A percentile compares a stretch with the other conserved stretches of the same genome.
Conservation (phyloP, 257 asterid genomes). For the Coffea canephora region DNA sequence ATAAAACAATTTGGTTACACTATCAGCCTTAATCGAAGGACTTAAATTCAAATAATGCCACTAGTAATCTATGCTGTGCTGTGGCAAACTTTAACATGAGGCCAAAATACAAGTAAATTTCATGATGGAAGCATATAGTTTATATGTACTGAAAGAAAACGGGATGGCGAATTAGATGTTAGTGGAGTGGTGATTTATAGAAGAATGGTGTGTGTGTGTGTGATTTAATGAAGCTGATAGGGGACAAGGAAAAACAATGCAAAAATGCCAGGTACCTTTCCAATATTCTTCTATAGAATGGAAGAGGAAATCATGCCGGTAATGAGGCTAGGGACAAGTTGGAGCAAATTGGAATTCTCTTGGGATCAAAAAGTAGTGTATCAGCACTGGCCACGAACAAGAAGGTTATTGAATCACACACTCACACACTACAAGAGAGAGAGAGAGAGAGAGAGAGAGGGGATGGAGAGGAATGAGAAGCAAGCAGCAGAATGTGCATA, state of each 20-base stretch:
- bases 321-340: conserved; percentile 3
- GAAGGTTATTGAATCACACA: conserved; percentile 15
- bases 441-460: conserved; percentile 1
- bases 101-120: background rate
- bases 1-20: background rate
- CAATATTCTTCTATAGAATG: conserved; percentile 3
- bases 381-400: background rate
- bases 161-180: background rate
- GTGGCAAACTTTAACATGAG: background rate
- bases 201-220: too few relatives aligned
- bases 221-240: background rate
- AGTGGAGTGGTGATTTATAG: background rate
- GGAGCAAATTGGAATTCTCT: conserved; percentile 1
- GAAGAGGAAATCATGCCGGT: conserved; percentile 5
- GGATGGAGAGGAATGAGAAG: conserved; percentile 27
- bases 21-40: background rate
- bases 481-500: conserved; percentile 36
- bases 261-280: conserved; percentile 5
- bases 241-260: background rate
- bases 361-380: conserved; percentile 4
- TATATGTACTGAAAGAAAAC: background rate
- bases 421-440: conserved; percentile 4
- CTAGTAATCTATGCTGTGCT: background rate
- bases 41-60: background rate
- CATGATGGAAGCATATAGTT: background rate